A percentile compares a stretch with the other conserved stretches of the same genome.
Conservation (phyloP, 441 rosid species). For the Macaranga tanarius region DNA sequence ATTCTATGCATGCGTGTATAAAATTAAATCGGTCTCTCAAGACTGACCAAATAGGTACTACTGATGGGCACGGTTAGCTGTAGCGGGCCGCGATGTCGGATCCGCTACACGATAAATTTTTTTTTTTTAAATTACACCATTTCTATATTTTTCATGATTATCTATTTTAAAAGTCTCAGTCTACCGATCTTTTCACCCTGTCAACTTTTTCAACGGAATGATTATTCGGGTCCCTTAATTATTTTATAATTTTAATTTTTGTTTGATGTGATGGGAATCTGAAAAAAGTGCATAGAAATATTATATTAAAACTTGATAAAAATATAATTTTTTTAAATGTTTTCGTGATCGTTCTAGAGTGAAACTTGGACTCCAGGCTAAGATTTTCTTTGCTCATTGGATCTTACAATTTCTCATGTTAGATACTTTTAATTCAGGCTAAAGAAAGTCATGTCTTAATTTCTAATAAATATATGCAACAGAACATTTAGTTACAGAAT, state of each 20-base stretch:
- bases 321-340: too few species aligned
- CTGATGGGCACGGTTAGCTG: too few species aligned
- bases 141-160: neutral
- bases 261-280: slow-evolving; percentile 10
- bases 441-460: neutral
- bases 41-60: neutral
- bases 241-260: neutral
- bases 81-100: too few species aligned
- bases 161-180: neutral
- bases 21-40: neutral
- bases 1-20: neutral
- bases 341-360: too few species aligned
- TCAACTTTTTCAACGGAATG: neutral
- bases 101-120: too few species aligned
- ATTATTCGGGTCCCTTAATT: neutral
- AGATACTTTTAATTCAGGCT: neutral
- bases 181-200: neutral
- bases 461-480: too few species aligned
- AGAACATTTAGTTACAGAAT: too few species aligned
- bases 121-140: too few species aligned
- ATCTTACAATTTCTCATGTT: neutral
- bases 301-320: too few species aligned
- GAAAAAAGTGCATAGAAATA: slow-evolving; percentile 9
- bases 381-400: neutral
- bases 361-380: neutral